Evolutionary conservation across 2,329 filamentous ascomycete genomes (phyloP).

Genomic region (Ceratocystis smalleyi): DNA sequence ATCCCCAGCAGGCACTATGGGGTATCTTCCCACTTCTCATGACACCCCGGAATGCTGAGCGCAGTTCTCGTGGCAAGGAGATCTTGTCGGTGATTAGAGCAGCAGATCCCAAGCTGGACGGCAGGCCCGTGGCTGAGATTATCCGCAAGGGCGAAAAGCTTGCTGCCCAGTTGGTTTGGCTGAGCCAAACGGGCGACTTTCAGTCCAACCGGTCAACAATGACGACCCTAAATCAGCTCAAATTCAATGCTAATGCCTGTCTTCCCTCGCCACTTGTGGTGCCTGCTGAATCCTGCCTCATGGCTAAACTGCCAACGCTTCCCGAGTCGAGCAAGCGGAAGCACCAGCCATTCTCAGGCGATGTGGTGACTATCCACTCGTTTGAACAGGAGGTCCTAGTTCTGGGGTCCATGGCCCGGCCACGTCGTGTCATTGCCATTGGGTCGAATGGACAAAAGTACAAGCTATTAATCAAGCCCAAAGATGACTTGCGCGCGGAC

Average conservation of each 20-base stretch:
- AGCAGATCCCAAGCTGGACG: constrained; percentile 8
- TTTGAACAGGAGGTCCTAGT: constrained; percentile 84
- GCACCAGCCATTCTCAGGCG: constrained; percentile 75
- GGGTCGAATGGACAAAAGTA: constrained; percentile 83
- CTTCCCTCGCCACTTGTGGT: constrained; percentile 77
- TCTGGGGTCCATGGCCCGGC: constrained; percentile 79
- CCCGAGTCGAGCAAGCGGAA: constrained; percentile 52
- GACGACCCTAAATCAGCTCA: constrained; percentile 61
- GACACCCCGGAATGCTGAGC: constrained; percentile 43
- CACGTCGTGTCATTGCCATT: constrained; percentile 72
- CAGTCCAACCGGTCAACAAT: constrained; percentile 48
- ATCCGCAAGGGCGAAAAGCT: constrained; percentile 68
- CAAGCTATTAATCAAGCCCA: constrained; percentile 88
- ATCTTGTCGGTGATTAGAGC: constrained; percentile 36
- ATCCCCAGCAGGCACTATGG: constrained; percentile 88
- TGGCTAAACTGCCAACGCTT: constrained; percentile 59
- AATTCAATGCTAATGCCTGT: constrained; percentile 62
- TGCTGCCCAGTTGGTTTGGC: constrained; percentile 62
- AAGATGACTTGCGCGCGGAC: constrained; percentile 93
- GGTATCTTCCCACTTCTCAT: constrained; percentile 76
- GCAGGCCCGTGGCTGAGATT: constrained; percentile 35
- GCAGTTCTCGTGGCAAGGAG: constrained; percentile 19
- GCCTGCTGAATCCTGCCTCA: constrained; percentile 71
- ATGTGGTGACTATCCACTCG: constrained; percentile 64
- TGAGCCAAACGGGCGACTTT: constrained; percentile 64